Evolutionary conservation across 441 rosid genomes (phyloP).

Genomic region (Corymbia citriodora): DNA sequence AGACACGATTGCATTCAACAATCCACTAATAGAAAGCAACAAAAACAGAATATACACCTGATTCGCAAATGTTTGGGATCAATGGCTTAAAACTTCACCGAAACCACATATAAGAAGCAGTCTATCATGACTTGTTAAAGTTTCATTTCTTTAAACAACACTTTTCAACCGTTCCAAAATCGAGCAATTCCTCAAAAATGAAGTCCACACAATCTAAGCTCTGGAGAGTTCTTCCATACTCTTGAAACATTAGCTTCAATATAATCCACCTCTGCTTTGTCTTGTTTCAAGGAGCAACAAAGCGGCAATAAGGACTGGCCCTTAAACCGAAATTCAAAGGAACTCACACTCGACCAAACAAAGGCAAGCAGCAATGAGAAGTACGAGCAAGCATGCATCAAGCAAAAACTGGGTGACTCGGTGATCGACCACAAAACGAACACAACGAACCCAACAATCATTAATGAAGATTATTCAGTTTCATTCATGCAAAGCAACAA

Average conservation of each 20-base stretch:
- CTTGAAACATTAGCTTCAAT: constrained; percentile 6
- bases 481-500: too few species aligned
- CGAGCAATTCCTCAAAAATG: constrained; percentile 94
- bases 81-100: too few species aligned
- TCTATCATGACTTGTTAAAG: constrained; percentile 53
- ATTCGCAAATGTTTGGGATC: too few species aligned
- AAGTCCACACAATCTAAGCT: constrained; percentile 79
- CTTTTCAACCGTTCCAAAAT: constrained; percentile 84
- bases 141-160: constrained; percentile 68
- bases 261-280: constrained; percentile 4
- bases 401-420: background rate
- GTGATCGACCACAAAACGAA: too few species aligned
- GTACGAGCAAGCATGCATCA: background rate
- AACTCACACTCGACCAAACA: too few species aligned
- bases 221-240: constrained; percentile 41
- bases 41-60: too few species aligned
- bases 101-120: background rate
- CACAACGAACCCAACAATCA: background rate
- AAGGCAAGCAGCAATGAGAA: too few species aligned
- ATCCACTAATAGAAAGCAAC: too few species aligned
- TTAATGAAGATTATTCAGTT: too few species aligned
- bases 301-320: too few species aligned
- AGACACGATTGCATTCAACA: too few species aligned
- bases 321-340: too few species aligned
- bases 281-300: background rate